Base-by-base conservation (phyloP, 2,329 filamentous ascomycete genomes). In the Xylaria sp. region DNA sequence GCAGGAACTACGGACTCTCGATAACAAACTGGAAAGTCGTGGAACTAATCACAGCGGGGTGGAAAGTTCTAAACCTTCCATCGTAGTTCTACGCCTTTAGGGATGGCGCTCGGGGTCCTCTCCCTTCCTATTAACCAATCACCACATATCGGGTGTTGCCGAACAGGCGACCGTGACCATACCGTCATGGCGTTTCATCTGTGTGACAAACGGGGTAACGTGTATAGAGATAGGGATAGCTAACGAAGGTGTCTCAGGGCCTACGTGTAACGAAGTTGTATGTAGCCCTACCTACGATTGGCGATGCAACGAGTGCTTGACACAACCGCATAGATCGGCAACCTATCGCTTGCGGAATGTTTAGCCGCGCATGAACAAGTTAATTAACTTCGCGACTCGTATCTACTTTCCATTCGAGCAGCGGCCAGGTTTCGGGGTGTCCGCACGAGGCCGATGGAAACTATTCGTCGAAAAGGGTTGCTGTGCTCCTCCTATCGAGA, bases 361-460 rank as follows among this genome's bases (percentile, higher is more conserved):
- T 21, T 32, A 25, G 27, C 25, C 25, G 51, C 13, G 21, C 6
- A 16, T 27, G 23, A 16, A 47, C 37, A 51, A 55, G 23, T 42
- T n/a, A 25, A 37, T 21, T 8, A 42, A 21, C 21, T 12, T 8
- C 5, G 16, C 37, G 47, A 27, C 37, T 27, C 5, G 5, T 47
- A 9, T 27, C 5, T 18, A 21, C 27, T 23, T 42, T 6, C 27
- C n/a, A 27, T 23, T 4, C 23, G 16, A 58, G 16, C 18, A 29
- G 37, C 23, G 48, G 21, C n/a, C 4, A 25, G 48, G 50, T 37
- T 32, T 65, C 66, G 66, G 66, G 2, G 16, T 37, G 35, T 23
- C 66, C 61, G 66, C 42, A 44, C 25, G 42, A 68, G 51, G 57
- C 51, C 18, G 32, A 37, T 16, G 27, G 42, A 21, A 53, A 23